phyloP scores from a whole-genome alignment of 805 yeast genomes.

The Candida corydali region DNA sequence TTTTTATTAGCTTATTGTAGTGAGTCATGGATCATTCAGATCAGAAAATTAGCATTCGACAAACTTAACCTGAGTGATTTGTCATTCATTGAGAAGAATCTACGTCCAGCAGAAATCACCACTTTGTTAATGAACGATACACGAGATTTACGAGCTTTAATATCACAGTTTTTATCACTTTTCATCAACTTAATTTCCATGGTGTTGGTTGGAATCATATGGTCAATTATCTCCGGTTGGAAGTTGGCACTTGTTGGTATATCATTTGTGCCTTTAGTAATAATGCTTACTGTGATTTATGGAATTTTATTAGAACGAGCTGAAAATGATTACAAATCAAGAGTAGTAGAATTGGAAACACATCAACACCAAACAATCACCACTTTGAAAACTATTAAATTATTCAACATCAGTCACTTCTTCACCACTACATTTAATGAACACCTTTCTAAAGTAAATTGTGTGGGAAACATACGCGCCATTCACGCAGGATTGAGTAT shows the following conservation, averaged over 20 bases:
- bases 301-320: slow-evolving; percentile 46
- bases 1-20: slow-evolving; percentile 52
- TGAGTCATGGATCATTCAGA: slow-evolving; percentile 59
- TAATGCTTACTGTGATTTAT: slow-evolving; percentile 48
- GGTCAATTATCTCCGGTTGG: slow-evolving; percentile 86
- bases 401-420: slow-evolving; percentile 47
- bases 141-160: slow-evolving; percentile 66
- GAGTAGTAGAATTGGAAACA: slow-evolving; percentile 52
- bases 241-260: slow-evolving; percentile 78
- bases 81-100: slow-evolving; percentile 43
- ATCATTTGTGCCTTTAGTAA: slow-evolving; percentile 65
- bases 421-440: slow-evolving; percentile 39
- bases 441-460: slow-evolving; percentile 26
- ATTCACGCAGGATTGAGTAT: slow-evolving; percentile 63
- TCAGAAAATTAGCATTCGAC: slow-evolving; percentile 49
- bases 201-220: slow-evolving; percentile 57
- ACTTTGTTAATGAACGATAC: slow-evolving; percentile 77
- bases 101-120: slow-evolving; percentile 48
- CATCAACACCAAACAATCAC: slow-evolving; percentile 47
- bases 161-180: slow-evolving; percentile 59
- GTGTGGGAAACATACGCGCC: slow-evolving; percentile 49
- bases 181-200: slow-evolving; percentile 51
- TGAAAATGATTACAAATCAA: slow-evolving; percentile 59
- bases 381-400: slow-evolving; percentile 61
- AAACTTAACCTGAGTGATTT: slow-evolving; percentile 49